Conservation (phyloP, 495 filamentous ascomycete species). For the Penicillium manginii region DNA sequence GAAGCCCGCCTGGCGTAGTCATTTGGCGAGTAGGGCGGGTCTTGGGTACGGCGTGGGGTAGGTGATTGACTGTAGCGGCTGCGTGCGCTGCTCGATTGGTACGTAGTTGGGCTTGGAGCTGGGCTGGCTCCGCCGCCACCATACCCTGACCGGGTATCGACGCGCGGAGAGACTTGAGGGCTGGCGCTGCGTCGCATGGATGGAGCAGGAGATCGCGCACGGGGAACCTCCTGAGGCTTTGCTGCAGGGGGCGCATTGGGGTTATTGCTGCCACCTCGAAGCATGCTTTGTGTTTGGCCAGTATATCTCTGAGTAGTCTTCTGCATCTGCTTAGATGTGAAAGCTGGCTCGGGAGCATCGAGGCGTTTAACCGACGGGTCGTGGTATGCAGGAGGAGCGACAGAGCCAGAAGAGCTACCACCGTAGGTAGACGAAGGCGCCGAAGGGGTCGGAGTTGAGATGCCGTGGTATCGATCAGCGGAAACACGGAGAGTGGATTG, state of each 20-base stretch:
- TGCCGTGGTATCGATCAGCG: conserved; percentile 90
- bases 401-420: conserved; percentile 53
- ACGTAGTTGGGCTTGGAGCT: conserved; percentile 31
- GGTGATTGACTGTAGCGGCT: conserved; percentile 47
- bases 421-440: conserved; percentile 64
- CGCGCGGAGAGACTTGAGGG: conserved; percentile 47
- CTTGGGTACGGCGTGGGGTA: conserved; percentile 56
- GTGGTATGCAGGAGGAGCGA: conserved; percentile 79
- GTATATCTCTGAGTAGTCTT: conserved; percentile 86
- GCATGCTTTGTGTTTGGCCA: conserved; percentile 80
- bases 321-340: conserved; percentile 91
- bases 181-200: conserved; percentile 54
- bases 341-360: conserved; percentile 87
- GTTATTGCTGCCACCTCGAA: conserved; percentile 53
- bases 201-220: conserved; percentile 54
- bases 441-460: conserved; percentile 67
- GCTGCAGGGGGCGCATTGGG: conserved; percentile 31
- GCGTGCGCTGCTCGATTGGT: conserved; percentile 47
- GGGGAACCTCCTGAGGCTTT: conserved; percentile 44
- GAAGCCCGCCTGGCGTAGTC: conserved; percentile 58
- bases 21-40: conserved; percentile 57
- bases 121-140: conserved; percentile 38
- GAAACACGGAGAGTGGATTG: conserved; percentile 78
- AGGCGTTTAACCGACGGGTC: conserved; percentile 74
- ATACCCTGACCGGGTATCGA: conserved; percentile 46